These are phyloP conservation scores for Cardiosporidium cionae DNA, from an alignment of 169 alveolate genomes.

Conservation along the genomic window DNA sequence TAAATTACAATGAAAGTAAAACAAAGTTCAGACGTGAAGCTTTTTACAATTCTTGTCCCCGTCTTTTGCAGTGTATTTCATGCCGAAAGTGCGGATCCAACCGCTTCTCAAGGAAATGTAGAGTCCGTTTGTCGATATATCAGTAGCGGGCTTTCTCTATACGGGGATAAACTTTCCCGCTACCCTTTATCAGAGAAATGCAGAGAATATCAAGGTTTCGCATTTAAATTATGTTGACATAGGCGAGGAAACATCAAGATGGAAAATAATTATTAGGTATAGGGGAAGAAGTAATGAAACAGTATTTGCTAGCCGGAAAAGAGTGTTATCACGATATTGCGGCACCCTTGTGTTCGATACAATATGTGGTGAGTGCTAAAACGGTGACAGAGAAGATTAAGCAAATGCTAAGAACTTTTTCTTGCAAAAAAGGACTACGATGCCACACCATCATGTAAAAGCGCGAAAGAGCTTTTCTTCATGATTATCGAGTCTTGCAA, in stretches of 20 bases:
- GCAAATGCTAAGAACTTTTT: too few species aligned
- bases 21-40: too few species aligned
- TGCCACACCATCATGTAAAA: neutral
- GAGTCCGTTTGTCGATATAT: conserved; percentile 28
- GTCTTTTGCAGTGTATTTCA: too few species aligned
- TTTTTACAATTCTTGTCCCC: too few species aligned
- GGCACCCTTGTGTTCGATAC: neutral
- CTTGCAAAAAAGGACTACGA: neutral
- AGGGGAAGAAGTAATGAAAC: neutral
- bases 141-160: conserved; percentile 6
- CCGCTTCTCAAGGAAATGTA: neutral
- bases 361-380: neutral
- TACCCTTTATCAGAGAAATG: neutral
- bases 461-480: neutral
- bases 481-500: neutral
- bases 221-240: too few species aligned
- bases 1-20: too few species aligned
- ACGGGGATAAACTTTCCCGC: conserved; percentile 17
- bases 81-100: neutral
- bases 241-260: neutral
- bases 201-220: too few species aligned
- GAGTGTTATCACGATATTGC: neutral
- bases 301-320: neutral
- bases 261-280: neutral
- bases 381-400: too few species aligned